Evolutionary conservation across 164 flowering plant species (phyloP).

Genomic region (Chimonanthus praecox): DNA sequence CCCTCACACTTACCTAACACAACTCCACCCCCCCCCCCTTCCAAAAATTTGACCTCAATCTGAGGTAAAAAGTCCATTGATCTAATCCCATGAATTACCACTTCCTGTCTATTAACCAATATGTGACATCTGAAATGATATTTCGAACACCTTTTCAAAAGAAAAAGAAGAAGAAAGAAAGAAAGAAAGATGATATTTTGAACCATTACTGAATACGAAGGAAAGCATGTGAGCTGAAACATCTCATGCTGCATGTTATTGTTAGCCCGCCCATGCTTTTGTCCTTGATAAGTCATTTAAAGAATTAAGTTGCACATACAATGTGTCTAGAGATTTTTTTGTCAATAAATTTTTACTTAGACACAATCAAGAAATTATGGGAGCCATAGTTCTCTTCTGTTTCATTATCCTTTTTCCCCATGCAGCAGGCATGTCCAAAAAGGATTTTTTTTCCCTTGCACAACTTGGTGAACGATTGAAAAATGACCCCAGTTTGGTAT

Average conservation of each 20-base stretch:
- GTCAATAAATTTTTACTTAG: background rate
- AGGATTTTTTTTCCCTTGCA: constrained; percentile 6
- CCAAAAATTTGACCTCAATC: too few species aligned
- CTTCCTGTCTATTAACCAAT: too few species aligned
- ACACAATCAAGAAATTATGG: background rate
- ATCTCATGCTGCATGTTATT: background rate
- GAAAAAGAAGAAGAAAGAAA: too few species aligned
- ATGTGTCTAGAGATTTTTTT: background rate
- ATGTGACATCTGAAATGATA: too few species aligned
- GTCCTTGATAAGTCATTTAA: background rate
- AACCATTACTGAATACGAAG: background rate
- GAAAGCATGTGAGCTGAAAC: background rate
- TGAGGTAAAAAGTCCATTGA: too few species aligned
- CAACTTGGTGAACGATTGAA: constrained; percentile 23
- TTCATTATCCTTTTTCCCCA: background rate
- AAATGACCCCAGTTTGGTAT: constrained; percentile 47
- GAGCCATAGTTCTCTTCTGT: background rate
- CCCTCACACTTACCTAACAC: too few species aligned
- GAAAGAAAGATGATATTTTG: too few species aligned
- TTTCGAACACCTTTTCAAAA: too few species aligned
- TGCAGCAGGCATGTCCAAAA: constrained; percentile 11
- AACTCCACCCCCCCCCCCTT: too few species aligned
- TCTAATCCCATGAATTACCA: too few species aligned
- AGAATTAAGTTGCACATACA: background rate
- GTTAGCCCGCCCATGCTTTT: background rate